Evolutionary conservation across 148 eudicot species (phyloP).

Genomic region (Rhododendron ferrugineum): DNA sequence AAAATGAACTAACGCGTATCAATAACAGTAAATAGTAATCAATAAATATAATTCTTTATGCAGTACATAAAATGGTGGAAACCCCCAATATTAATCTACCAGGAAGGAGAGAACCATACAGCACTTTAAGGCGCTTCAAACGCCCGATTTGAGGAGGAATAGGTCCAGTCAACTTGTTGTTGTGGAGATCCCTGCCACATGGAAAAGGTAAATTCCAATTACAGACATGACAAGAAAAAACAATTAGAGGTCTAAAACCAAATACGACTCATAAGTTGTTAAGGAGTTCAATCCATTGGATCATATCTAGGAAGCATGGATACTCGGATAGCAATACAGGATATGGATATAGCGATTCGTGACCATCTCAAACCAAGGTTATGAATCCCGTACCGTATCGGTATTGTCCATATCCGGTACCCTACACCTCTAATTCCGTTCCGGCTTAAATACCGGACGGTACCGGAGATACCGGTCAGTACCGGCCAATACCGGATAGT

Average conservation of each 20-base stretch:
- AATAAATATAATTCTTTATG: not conserved
- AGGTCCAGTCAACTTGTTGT: constrained; percentile 94
- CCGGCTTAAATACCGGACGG: too few relatives aligned
- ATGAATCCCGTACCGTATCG: too few relatives aligned
- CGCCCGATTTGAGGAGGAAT: constrained; percentile 96
- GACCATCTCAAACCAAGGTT: not conserved
- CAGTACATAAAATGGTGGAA: not conserved
- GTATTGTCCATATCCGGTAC: too few relatives aligned
- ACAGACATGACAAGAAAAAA: not conserved
- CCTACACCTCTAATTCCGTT: too few relatives aligned
- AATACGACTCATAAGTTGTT: not conserved
- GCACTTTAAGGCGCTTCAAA: constrained; percentile 51
- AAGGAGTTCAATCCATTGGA: not conserved
- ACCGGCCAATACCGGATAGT: too few relatives aligned
- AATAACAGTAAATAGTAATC: not conserved
- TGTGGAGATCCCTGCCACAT: constrained; percentile 81
- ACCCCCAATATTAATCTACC: not conserved
- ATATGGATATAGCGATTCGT: not conserved
- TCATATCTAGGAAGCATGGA: not conserved
- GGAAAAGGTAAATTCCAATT: not conserved
- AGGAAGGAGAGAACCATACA: constrained; percentile 24
- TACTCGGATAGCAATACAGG: not conserved
- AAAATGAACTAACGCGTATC: not conserved
- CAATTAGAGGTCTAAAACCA: not conserved
- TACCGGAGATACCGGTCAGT: too few relatives aligned